phyloP scores from a whole-genome alignment of 345 rosid genomes.

The Erysimum cheiranthoides region DNA sequence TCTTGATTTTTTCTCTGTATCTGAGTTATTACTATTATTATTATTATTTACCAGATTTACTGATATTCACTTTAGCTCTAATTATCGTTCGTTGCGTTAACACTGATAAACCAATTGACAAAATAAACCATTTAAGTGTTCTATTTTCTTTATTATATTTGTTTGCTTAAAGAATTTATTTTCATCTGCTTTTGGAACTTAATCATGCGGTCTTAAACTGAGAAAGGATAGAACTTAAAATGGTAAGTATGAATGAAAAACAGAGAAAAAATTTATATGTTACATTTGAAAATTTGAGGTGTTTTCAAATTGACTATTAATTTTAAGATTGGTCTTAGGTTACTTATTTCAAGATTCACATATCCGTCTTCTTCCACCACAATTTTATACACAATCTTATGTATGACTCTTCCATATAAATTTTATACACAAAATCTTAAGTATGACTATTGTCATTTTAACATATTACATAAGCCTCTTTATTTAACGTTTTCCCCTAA shows the following conservation, averaged over 20 bases:
- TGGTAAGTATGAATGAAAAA: background rate
- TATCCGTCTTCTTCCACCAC: too few relatives aligned
- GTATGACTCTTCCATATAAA: background rate
- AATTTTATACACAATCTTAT: too few relatives aligned
- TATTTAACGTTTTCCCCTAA: background rate
- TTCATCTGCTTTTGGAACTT: background rate
- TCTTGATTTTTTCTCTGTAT: conserved; percentile 13
- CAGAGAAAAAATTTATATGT: background rate
- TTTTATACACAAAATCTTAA: conserved; percentile 17
- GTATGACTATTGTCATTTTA: conserved; percentile 6
- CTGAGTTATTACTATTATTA: conserved; percentile 28
- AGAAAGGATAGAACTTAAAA: background rate
- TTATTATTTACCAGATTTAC: background rate
- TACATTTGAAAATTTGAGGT: background rate
- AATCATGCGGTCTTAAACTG: background rate
- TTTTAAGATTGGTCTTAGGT: background rate
- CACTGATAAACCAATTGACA: conserved; percentile 8
- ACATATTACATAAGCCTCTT: conserved; percentile 25
- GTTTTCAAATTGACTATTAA: background rate
- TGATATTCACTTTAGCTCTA: conserved; percentile 19
- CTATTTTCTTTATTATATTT: background rate
- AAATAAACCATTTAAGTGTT: background rate
- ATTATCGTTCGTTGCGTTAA: background rate
- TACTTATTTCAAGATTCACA: conserved; percentile 10
- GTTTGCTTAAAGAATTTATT: background rate